phyloP scores from a whole-genome alignment of 345 rosid genomes.

The Eucalyptus caleyi region DNA sequence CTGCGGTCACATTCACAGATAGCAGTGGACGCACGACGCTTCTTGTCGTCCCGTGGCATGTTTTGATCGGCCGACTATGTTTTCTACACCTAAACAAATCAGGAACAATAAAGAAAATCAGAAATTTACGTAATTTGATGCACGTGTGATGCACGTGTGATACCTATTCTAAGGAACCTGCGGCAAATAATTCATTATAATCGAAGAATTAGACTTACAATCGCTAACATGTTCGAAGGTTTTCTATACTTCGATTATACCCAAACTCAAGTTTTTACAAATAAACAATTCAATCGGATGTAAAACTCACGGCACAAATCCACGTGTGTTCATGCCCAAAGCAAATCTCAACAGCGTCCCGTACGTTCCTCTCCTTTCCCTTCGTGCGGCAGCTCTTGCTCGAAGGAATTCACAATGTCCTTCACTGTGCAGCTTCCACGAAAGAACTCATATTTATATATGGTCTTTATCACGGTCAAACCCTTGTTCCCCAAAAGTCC shows the following conservation, averaged over 20 bases:
- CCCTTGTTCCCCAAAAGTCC: background rate
- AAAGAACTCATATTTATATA: no score
- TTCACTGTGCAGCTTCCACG: background rate
- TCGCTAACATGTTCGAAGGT: background rate
- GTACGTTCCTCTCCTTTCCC: background rate
- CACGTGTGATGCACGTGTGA: rapidly evolving
- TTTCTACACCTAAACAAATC: no score
- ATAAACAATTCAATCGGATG: background rate
- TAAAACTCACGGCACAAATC: background rate
- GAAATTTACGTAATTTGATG: no score
- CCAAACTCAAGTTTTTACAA: background rate
- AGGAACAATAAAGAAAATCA: no score
- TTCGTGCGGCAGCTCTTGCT: background rate
- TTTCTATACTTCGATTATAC: background rate
- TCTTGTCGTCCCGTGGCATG: constrained; percentile 42
- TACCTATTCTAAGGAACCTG: rapidly evolving
- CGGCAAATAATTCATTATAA: no score
- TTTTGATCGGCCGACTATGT: constrained; percentile 10
- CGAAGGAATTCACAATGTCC: background rate
- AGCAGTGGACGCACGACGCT: background rate
- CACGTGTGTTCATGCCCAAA: background rate
- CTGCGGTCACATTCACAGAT: constrained; percentile 11
- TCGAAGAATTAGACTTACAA: background rate
- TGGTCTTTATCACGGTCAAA: background rate
- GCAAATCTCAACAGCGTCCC: background rate